phyloP scores from a whole-genome alignment of 2,329 filamentous ascomycete species.

The Dryadomyces quercus-mongolicae region DNA sequence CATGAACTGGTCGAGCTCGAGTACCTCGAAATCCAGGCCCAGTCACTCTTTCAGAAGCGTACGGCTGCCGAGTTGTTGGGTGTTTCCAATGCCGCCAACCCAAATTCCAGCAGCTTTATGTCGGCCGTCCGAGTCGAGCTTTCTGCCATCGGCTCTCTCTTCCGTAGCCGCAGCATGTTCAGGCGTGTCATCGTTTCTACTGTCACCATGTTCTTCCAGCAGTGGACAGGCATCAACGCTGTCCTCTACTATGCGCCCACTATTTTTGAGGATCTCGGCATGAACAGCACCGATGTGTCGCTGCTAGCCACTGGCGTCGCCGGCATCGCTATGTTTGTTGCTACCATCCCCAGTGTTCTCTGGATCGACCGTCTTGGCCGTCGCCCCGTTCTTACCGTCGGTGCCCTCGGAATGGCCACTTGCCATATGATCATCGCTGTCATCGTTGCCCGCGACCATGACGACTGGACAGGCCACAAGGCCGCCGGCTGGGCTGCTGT shows the following conservation, averaged over 20 bases:
- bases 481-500: constrained; percentile 59
- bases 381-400: constrained; percentile 48
- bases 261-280: constrained; percentile 56
- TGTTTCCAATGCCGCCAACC: constrained; percentile 29
- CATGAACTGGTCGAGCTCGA: constrained; percentile 63
- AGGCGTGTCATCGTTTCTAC: constrained; percentile 52
- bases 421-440: constrained; percentile 62
- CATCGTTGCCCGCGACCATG: constrained; percentile 52
- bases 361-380: constrained; percentile 54
- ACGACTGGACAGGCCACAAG: constrained; percentile 42
- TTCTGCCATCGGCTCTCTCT: constrained; percentile 34
- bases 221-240: constrained; percentile 39
- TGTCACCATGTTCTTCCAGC: constrained; percentile 50
- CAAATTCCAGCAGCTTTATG: constrained; percentile 40
- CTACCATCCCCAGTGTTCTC: constrained; percentile 53
- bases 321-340: constrained; percentile 57
- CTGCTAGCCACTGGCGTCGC: constrained; percentile 61
- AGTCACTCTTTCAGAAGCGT: constrained; percentile 65
- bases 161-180: constrained; percentile 54
- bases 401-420: constrained; percentile 57
- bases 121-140: constrained; percentile 34
- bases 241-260: constrained; percentile 59
- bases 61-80: constrained; percentile 44
- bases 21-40: constrained; percentile 73
- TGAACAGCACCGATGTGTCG: constrained; percentile 35